Conservation (phyloP, 371 early-diverging fungal species). For the Massospora cicadina region DNA sequence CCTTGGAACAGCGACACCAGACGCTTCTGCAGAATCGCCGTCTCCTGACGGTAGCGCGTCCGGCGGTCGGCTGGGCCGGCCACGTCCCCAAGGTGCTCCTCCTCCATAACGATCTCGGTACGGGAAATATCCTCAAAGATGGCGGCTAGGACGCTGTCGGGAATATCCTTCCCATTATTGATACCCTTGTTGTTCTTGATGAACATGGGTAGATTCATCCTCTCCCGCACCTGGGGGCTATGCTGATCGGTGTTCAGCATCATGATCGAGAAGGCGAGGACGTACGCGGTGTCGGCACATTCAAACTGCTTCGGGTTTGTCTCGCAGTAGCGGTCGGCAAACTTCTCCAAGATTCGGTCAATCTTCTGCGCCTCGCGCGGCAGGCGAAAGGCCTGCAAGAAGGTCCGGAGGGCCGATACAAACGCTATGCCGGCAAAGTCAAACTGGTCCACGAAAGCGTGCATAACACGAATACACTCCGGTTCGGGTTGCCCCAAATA, state of each 20-base stretch:
- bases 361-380: slow-evolving; percentile 98
- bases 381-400: slow-evolving; percentile 81
- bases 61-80: neutral
- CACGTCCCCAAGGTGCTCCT: slow-evolving; percentile 21
- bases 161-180: slow-evolving; percentile 67
- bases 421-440: slow-evolving; percentile 59
- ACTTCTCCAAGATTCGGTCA: slow-evolving; percentile 93
- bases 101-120: slow-evolving; percentile 87
- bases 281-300: slow-evolving; percentile 77
- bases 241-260: slow-evolving; percentile 95
- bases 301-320: slow-evolving; percentile 55
- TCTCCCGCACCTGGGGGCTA: slow-evolving; percentile 67
- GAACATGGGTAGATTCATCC: slow-evolving; percentile 49
- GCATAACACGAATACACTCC: slow-evolving; percentile 81
- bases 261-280: slow-evolving; percentile 87
- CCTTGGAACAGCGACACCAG: slow-evolving; percentile 10
- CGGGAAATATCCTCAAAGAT: slow-evolving; percentile 66
- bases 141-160: slow-evolving; percentile 35
- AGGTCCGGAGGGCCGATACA: slow-evolving; percentile 70
- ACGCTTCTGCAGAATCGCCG: slow-evolving; percentile 9
- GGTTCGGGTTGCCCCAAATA: slow-evolving; percentile 79
- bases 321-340: slow-evolving; percentile 80
- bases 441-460: slow-evolving; percentile 83
- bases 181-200: slow-evolving; percentile 74
- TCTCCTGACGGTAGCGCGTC: slow-evolving; percentile 5